Conservation (phyloP, 345 rosid species). For the Syzygium oleosum region DNA sequence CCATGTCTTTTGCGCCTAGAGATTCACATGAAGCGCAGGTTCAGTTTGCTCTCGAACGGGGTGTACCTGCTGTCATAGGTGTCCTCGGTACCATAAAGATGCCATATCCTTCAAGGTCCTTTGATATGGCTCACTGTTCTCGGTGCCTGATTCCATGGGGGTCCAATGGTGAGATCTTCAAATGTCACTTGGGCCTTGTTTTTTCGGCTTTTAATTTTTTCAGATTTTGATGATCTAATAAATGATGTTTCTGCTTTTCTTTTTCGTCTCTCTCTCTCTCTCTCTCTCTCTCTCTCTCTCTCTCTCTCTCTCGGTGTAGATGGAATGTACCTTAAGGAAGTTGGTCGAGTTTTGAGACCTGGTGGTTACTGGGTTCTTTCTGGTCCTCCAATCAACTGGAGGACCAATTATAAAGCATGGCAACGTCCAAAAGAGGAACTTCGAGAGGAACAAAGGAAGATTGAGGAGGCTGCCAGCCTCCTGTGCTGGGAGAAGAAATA, state of each 20-base stretch:
- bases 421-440: conserved; percentile 94
- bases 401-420: conserved; percentile 78
- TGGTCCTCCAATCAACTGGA: conserved; percentile 99
- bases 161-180: conserved; percentile 57
- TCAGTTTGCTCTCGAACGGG: conserved; percentile 97
- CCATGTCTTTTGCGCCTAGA: conserved; percentile 99
- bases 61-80: conserved; percentile 98
- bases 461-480: conserved; percentile 76
- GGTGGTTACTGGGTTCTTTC: conserved; percentile 99
- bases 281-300: neutral
- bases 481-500: conserved; percentile 97
- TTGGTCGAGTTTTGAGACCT: conserved; percentile 94
- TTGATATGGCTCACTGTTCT: conserved; percentile 99
- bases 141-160: conserved; percentile 99
- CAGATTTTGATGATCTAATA: neutral
- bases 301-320: conserved; percentile 32
- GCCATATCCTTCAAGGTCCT: conserved; percentile 90
- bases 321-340: conserved; percentile 91
- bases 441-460: conserved; percentile 76
- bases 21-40: conserved; percentile 99
- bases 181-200: neutral
- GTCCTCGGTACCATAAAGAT: conserved; percentile 89
- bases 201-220: neutral
- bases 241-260: neutral
- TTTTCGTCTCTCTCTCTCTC: neutral